Base-by-base conservation (phyloP, 768 basidiomycete genomes). In the Hygrophoropsis aurantiaca region DNA sequence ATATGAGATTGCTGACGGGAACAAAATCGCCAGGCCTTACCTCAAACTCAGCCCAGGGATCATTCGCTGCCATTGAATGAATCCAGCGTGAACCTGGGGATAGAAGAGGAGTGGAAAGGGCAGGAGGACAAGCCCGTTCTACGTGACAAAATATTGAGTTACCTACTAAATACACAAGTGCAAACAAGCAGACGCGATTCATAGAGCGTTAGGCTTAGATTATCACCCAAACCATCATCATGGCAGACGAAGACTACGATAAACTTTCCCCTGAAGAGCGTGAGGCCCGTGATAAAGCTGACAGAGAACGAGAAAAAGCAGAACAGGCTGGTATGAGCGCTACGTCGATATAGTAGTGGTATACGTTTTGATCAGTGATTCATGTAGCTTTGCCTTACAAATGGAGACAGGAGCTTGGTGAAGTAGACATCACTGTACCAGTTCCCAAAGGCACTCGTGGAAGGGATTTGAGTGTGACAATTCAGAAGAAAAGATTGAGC, bases 371-470 rank as follows among this genome's bases (percentile, higher is more conserved):
- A 60, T 52, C 51, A 47, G 25, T 38, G 46, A 43, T 25, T 46
- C 57, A 38, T 44, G 2, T 38, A 93, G 91, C 83, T 15, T 73
- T 99, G 52, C 97, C 97, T 5, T 98, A 95, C 67, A 72, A 67
- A 45, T 99, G 97, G 97, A 84, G 70, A 39, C 97, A 99, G 62
- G 84, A 93, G 57, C 76, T 99, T 6, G 82, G 80, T 11, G 93
- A 97, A 44, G 79, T 97, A 18, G 90, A 95, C 52, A 69, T 99
- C 43, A 72, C 78, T 11, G 73, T 97, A 9, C 85, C 90, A 7
- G 86, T 99, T 3, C 89, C 93, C 5, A 81, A 85, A 49, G 95
- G 94, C 13, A 95, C 93, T 4, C 79, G 90, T 42, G 90, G 75
- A 11, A 85, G 74, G 57, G 84, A 95, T 46, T 78, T 98, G 21